Conservation (phyloP, 768 basidiomycete genomes). For the Termitomyces sp. region DNA sequence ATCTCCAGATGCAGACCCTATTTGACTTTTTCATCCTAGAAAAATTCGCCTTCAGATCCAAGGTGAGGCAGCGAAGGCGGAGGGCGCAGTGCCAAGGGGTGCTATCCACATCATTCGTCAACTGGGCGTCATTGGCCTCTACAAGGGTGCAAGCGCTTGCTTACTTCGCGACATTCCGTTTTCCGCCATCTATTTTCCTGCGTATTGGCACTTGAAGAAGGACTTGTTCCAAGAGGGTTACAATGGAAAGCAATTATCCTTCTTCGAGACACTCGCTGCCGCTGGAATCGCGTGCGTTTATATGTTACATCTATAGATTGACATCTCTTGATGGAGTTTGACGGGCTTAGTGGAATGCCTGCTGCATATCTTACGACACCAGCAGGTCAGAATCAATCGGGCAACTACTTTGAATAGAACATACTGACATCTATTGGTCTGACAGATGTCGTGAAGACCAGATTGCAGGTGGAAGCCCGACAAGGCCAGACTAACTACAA, state of each 20-base stretch:
- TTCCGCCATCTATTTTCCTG: constrained; percentile 89
- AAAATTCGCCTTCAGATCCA: constrained; percentile 96
- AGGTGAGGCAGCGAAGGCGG: constrained; percentile 87
- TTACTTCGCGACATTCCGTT: constrained; percentile 95
- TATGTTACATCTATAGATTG: constrained; percentile 11
- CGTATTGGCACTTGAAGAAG: constrained; percentile 87
- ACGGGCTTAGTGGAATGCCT: constrained; percentile 83
- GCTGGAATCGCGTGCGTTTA: constrained; percentile 76
- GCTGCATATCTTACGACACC: constrained; percentile 93
- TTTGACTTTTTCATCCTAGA: constrained; percentile 32
- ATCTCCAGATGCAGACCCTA: not conserved
- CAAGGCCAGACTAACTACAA: constrained; percentile 91
- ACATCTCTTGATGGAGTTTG: constrained; percentile 24
- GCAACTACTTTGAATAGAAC: constrained; percentile 4
- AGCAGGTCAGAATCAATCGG: constrained; percentile 52
- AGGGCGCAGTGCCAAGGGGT: constrained; percentile 78
- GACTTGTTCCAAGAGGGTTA: constrained; percentile 95
- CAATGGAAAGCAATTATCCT: constrained; percentile 89
- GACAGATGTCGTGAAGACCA: constrained; percentile 94
- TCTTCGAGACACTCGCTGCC: constrained; percentile 82
- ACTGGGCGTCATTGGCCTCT: constrained; percentile 88
- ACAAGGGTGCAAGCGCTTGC: constrained; percentile 92
- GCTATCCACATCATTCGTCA: constrained; percentile 92
- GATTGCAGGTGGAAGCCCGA: constrained; percentile 89
- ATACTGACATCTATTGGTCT: constrained; percentile 13